Base-by-base conservation (phyloP, 306 rosid genomes). In the Comarum palustre region DNA sequence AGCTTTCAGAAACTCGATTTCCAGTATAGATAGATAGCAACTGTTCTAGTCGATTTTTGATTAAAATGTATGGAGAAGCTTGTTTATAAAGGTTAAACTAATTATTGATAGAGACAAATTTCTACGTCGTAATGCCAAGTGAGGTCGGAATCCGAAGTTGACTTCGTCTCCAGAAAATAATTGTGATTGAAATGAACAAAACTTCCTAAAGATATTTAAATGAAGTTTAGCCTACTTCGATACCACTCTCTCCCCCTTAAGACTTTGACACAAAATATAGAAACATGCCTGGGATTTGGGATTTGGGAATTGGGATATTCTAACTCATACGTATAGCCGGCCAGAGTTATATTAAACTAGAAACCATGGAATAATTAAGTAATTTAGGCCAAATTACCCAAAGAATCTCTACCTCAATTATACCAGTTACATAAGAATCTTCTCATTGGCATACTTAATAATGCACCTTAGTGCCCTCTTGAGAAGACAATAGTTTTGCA, bases 41-140 rank as follows among this genome's bases (percentile, higher is more conserved):
- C 46, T 43, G 12, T 43, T 43, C 47, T 12, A 11, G 39, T 36
- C 39, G 39, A 36, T 36, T 36, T 36, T 36, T n/a, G n/a, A n/a
- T n/a, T n/a, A n/a, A n/a, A n/a, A n/a, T n/a, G n/a, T n/a, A n/a
- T n/a, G n/a, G n/a, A n/a, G n/a, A n/a, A n/a, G n/a, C n/a, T n/a
- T n/a, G n/a, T n/a, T n/a, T n/a, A n/a, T n/a, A n/a, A n/a, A n/a
- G n/a, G n/a, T n/a, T n/a, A n/a, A n/a, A n/a, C n/a, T n/a, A n/a
- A n/a, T n/a, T n/a, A n/a, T n/a, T n/a, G 41, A 60, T 29, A 60
- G 41, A 60, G 66, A 60, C 66, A 60, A 60, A 60, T 60, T 60
- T 60, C 22, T 60, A 60, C 64, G 13, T 4, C 60, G 15, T 2
- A 11, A 55, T 55, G 61, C 39, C 65, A 14, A 2, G 20, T 5